Base-by-base conservation (phyloP, 2,329 filamentous ascomycete species). In the Colletotrichum sp. region DNA sequence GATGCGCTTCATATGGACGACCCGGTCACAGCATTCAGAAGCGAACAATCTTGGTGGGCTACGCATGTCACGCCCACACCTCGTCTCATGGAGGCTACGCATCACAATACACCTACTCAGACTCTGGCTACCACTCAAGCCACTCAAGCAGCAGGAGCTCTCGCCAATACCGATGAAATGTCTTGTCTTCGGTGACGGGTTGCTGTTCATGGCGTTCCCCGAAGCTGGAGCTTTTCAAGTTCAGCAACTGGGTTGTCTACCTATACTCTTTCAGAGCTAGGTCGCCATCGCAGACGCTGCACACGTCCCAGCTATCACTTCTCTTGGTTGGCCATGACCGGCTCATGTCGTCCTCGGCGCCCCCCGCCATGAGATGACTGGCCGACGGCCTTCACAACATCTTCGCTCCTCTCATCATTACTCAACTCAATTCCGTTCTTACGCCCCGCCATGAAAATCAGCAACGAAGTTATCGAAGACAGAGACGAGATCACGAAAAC, bases 31-130 rank as follows among this genome's bases (percentile, higher is more conserved):
- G 81, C 62, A 87, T 96, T 73, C 92, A 95, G 79, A 93, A 95
- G 81, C 93, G 94, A 83, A 94, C 91, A 8, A 94, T 98, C 68
- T 88, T 95, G 25, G 95, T 98, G 29, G 96, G 96, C 68, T 97
- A 97, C 82, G 90, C 93, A 69, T 98, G 96, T 86, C 84, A 87
- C 62, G 84, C 83, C 30, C 94, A 95, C 83, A 81, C 85, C 9
- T 79, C 79, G 62, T 78, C 83, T 13, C 70, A 70, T 49, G 83
- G 85, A 34, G 84, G 88, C 70, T 83, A 86, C 76, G 82, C 86
- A 34, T 83, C 85, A 69, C 80, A 80, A 34, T 85, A 86, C 77
- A 82, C 79, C 68, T 90, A 91, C 80, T 88, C 89, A 22, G 89
- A 91, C 83, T 90, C 89, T 8, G 89, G 89, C 72, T 91, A 91